Evolutionary conservation across 768 basidiomycete species (phyloP).

Genomic region (Termitomyces sp.): DNA sequence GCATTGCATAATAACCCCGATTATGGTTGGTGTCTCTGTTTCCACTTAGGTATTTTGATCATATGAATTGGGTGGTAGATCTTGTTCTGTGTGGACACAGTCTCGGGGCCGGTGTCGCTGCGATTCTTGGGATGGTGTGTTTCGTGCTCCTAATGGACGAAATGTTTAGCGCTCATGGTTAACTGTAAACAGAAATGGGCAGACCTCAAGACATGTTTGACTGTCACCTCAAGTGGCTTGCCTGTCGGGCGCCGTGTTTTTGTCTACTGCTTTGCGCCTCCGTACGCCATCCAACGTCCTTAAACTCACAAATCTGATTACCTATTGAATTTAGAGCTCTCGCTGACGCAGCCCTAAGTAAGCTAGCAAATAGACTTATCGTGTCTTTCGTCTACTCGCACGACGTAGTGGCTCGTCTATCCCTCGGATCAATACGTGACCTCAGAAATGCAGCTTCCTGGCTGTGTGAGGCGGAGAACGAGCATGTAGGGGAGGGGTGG

Average conservation of each 20-base stretch:
- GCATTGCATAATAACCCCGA: slow-evolving; percentile 65
- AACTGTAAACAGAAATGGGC: slow-evolving; percentile 70
- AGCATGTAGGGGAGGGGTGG: slow-evolving; percentile 50
- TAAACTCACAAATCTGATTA: background rate
- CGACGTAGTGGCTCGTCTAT: slow-evolving; percentile 75
- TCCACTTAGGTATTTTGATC: slow-evolving; percentile 15
- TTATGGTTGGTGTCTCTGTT: slow-evolving; percentile 50
- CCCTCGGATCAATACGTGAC: slow-evolving; percentile 73
- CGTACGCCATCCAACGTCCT: slow-evolving; percentile 39
- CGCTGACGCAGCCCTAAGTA: slow-evolving; percentile 53
- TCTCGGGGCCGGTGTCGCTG: slow-evolving; percentile 78
- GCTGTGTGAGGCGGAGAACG: slow-evolving; percentile 67
- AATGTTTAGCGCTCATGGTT: background rate
- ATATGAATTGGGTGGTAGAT: slow-evolving; percentile 24
- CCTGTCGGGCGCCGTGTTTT: slow-evolving; percentile 62
- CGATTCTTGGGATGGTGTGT: slow-evolving; percentile 66
- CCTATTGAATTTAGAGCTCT: slow-evolving; percentile 42
- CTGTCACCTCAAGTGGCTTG: slow-evolving; percentile 61
- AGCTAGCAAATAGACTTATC: slow-evolving; percentile 57
- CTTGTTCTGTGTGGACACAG: slow-evolving; percentile 80
- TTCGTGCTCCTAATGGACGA: background rate
- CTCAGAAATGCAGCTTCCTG: slow-evolving; percentile 69
- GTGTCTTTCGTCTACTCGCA: slow-evolving; percentile 80
- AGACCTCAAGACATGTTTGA: slow-evolving; percentile 73
- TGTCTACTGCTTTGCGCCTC: slow-evolving; percentile 78